Evolutionary conservation across 441 rosid species (phyloP).

Genomic region (Biscutella laevigata): DNA sequence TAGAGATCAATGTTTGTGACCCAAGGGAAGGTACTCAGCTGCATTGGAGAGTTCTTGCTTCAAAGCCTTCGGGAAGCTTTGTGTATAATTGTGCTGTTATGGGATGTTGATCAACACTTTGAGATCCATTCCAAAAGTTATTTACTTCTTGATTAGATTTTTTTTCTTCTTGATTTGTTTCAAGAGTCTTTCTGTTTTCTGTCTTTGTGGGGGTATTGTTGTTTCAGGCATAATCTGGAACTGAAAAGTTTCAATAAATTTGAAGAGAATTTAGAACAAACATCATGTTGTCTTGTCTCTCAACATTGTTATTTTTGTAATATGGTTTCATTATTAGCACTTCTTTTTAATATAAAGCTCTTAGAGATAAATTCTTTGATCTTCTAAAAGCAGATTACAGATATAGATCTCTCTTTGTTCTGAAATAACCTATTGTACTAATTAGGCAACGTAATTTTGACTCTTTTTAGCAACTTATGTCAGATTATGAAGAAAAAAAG

Average conservation of each 20-base stretch:
- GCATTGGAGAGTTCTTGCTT: slow-evolving; percentile 43
- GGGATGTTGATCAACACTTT: slow-evolving; percentile 37
- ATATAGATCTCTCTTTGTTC: too few relatives aligned
- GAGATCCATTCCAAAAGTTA: slow-evolving; percentile 17
- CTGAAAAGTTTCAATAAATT: slow-evolving; percentile 16
- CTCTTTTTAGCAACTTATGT: background rate
- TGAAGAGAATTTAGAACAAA: slow-evolving; percentile 4
- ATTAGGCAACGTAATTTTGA: background rate
- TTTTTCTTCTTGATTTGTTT: background rate
- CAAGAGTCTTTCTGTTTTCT: slow-evolving; percentile 8
- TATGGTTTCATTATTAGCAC: slow-evolving; percentile 5
- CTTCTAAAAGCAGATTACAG: too few relatives aligned
- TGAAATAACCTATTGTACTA: too few relatives aligned
- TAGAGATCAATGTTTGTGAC: slow-evolving; percentile 48
- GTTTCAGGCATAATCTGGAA: slow-evolving; percentile 20
- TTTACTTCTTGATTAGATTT: slow-evolving; percentile 9
- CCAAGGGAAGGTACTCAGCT: slow-evolving; percentile 38
- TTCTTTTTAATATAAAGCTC: background rate
- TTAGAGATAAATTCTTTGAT: too few relatives aligned
- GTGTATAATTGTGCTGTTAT: slow-evolving; percentile 53
- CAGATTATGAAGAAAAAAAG: background rate
- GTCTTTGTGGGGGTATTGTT: background rate
- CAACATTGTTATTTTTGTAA: slow-evolving; percentile 1
- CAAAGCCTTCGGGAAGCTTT: slow-evolving; percentile 41
- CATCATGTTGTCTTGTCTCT: slow-evolving; percentile 13